Evolutionary conservation across 2,329 filamentous ascomycete genomes (phyloP).

Genomic region (Hypoxylon sp.): DNA sequence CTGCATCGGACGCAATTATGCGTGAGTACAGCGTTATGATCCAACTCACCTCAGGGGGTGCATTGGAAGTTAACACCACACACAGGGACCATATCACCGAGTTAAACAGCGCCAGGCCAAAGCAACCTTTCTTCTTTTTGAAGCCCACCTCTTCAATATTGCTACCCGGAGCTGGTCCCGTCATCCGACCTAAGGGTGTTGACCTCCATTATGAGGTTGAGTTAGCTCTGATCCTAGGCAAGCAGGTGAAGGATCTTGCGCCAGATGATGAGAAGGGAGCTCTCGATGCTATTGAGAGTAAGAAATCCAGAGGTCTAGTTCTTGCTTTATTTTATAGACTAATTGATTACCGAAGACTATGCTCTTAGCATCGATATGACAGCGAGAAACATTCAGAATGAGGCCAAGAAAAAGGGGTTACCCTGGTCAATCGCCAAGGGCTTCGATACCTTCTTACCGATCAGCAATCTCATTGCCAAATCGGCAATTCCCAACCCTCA

Average conservation of each 20-base stretch:
- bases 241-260: conserved; percentile 81
- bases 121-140: conserved; percentile 99
- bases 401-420: conserved; percentile 96
- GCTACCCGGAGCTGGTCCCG: conserved; percentile 81
- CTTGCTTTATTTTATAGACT: conserved; percentile 17
- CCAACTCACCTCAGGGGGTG: conserved; percentile 18
- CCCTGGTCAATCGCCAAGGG: conserved; percentile 98
- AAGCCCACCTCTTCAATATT: conserved; percentile 93
- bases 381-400: conserved; percentile 92
- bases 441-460: conserved; percentile 96
- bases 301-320: conserved; percentile 44
- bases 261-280: conserved; percentile 82
- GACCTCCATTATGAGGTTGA: conserved; percentile 96
- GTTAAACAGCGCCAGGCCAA: conserved; percentile 87
- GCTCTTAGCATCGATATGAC: conserved; percentile 97
- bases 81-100: conserved; percentile 91
- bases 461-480: conserved; percentile 86
- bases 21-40: conserved; percentile 67
- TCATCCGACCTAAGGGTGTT: conserved; percentile 86
- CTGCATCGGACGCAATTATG: conserved; percentile 97
- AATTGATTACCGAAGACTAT: conserved; percentile 72
- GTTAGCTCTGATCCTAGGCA: conserved; percentile 89
- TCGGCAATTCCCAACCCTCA: conserved; percentile 87
- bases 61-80: conserved; percentile 37
- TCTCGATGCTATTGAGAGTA: conserved; percentile 85